These are phyloP conservation scores for Fonsecaea monophora DNA, from an alignment of 2,329 filamentous ascomycete species.

Conservation along the genomic window DNA sequence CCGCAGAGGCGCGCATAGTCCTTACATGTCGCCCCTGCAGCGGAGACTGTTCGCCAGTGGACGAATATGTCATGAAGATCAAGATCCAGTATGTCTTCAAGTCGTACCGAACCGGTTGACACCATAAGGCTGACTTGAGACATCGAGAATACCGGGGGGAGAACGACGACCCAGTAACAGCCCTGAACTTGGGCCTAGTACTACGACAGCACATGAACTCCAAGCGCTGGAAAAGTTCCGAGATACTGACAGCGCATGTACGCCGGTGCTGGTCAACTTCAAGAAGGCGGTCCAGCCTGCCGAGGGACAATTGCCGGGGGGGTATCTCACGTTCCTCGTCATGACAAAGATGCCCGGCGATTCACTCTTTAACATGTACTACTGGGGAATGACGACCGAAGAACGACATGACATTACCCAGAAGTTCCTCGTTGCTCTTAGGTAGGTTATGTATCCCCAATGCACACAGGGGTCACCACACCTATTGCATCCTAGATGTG, in stretches of 20 bases:
- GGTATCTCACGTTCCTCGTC: slow-evolving; percentile 41
- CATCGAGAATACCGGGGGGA: slow-evolving; percentile 27
- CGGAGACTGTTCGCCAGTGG: not conserved
- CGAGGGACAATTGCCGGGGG: slow-evolving; percentile 35
- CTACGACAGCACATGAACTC: slow-evolving; percentile 37
- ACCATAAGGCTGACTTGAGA: slow-evolving; percentile 15
- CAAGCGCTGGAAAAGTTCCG: slow-evolving; percentile 37
- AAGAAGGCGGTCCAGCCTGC: slow-evolving; percentile 35
- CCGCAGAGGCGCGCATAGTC: slow-evolving; percentile 36
- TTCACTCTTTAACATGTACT: slow-evolving; percentile 36
- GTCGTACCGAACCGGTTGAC: not conserved
- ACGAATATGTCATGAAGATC: slow-evolving; percentile 38
- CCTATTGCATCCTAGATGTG: not conserved
- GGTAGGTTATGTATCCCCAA: slow-evolving; percentile 9
- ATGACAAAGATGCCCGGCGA: slow-evolving; percentile 41
- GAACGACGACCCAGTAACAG: slow-evolving; percentile 21
- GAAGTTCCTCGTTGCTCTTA: slow-evolving; percentile 32
- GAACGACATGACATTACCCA: slow-evolving; percentile 30
- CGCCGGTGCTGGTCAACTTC: slow-evolving; percentile 38
- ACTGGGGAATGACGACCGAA: slow-evolving; percentile 36
- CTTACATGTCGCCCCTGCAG: slow-evolving; percentile 30
- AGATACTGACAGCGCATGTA: slow-evolving; percentile 30
- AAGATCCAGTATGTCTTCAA: slow-evolving; percentile 34
- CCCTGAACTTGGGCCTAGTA: slow-evolving; percentile 34
- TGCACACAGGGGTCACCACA: not conserved